These are phyloP conservation scores for Gossypium laxum DNA, from an alignment of 441 rosid species.

Conservation along the genomic window DNA sequence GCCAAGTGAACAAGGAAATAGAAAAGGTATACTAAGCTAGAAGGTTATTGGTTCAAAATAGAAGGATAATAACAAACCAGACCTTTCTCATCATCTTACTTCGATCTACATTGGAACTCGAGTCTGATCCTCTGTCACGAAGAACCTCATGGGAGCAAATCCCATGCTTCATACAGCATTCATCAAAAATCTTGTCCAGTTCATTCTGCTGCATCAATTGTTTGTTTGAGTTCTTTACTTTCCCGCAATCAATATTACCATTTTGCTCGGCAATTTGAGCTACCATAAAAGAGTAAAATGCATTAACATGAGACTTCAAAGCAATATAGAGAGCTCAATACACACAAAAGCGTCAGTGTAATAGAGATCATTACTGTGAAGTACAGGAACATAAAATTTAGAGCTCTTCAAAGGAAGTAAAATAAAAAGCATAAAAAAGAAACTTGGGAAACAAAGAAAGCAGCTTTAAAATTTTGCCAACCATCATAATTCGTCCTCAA, in stretches of 20 bases:
- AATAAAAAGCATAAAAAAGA: neutral
- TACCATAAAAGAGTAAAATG: constrained; percentile 9
- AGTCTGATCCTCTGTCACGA: constrained; percentile 38
- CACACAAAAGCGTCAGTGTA: neutral
- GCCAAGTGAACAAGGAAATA: neutral
- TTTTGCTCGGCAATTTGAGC: constrained; percentile 34
- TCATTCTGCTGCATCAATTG: constrained; percentile 28
- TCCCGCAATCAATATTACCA: constrained; percentile 25
- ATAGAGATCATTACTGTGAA: neutral
- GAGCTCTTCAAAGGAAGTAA: neutral
- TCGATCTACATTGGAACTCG: constrained; percentile 21
- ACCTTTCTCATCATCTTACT: constrained; percentile 76
- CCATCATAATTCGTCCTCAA: neutral
- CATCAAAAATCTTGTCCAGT: constrained; percentile 31
- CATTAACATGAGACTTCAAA: constrained; percentile 6
- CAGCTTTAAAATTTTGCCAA: neutral
- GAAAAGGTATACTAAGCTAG: no score
- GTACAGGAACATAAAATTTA: neutral
- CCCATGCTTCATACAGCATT: constrained; percentile 42
- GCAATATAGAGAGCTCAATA: neutral
- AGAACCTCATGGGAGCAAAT: constrained; percentile 91
- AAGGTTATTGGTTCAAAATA: neutral
- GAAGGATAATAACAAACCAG: neutral
- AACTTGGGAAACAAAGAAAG: neutral
- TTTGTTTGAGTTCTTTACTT: constrained; percentile 28